Evolutionary conservation across 164 flowering plant species (phyloP).

Genomic region (Annona cherimola): DNA sequence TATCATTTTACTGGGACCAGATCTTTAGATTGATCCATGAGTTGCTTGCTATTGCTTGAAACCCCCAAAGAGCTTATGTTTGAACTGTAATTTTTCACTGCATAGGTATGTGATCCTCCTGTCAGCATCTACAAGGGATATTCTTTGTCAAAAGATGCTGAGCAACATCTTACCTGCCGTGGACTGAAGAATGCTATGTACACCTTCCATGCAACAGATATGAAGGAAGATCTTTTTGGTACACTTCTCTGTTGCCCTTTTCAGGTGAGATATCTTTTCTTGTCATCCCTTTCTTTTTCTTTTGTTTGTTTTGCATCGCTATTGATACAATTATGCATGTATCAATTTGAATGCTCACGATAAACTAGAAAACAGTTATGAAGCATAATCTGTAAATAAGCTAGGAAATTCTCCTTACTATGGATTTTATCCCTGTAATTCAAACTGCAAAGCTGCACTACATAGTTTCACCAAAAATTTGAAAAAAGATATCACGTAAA

Average conservation of each 20-base stretch:
- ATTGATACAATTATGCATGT: neutral
- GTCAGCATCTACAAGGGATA: constrained; percentile 80
- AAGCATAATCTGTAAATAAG: neutral
- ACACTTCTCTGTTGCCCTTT: constrained; percentile 55
- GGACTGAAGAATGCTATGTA: constrained; percentile 79
- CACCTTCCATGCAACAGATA: constrained; percentile 55
- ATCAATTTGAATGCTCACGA: neutral
- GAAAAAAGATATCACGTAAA: too few relatives aligned
- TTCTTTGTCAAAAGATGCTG: constrained; percentile 56
- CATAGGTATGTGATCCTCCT: constrained; percentile 75
- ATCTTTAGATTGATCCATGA: neutral
- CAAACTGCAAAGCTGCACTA: too few relatives aligned
- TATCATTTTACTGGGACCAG: neutral
- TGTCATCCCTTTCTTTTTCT: neutral
- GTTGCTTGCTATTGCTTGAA: neutral
- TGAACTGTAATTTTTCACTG: constrained; percentile 6
- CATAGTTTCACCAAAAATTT: too few relatives aligned
- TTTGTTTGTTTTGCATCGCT: neutral
- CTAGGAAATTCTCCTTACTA: too few relatives aligned
- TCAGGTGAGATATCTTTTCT: constrained; percentile 37
- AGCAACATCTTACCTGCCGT: constrained; percentile 49
- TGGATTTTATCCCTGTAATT: too few relatives aligned
- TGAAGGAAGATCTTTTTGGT: constrained; percentile 67
- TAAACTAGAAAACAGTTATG: neutral
- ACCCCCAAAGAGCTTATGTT: neutral